Percentiles rank a stretch among this genome's conserved stretches.
Evolutionary conservation across 495 filamentous ascomycete genomes (phyloP).

Genomic region (Penicillium goetzii): DNA sequence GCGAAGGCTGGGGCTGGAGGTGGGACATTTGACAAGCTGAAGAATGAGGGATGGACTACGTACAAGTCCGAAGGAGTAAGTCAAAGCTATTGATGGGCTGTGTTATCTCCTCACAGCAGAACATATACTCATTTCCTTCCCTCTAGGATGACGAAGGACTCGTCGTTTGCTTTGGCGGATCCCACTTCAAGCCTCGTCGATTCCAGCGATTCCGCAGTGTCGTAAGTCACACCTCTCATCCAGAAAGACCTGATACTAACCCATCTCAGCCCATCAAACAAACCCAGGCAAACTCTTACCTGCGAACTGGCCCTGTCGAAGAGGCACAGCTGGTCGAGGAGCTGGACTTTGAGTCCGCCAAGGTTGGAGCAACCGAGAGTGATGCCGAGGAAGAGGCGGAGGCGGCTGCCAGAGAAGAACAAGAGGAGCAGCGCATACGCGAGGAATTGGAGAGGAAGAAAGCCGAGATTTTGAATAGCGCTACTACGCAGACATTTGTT

Average conservation of each 20-base stretch:
- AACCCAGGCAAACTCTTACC: neutral
- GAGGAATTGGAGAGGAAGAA: neutral
- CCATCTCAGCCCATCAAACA: constrained; percentile 9
- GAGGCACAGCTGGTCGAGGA: neutral
- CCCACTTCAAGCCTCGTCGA: constrained; percentile 8
- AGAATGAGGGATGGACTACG: constrained; percentile 18
- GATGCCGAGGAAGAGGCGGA: constrained; percentile 12
- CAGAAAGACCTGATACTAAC: neutral
- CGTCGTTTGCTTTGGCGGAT: constrained; percentile 14
- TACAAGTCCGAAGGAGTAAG: constrained; percentile 13
- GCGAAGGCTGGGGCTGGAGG: constrained; percentile 14
- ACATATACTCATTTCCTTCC: neutral
- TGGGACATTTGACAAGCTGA: constrained; percentile 8
- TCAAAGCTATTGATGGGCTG: too few species aligned
- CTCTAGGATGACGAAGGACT: neutral
- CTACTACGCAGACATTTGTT: neutral
- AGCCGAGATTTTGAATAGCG: neutral
- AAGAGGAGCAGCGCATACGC: neutral
- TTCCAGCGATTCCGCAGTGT: constrained; percentile 10
- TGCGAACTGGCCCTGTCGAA: neutral
- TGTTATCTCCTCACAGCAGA: neutral
- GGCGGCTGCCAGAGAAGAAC: neutral
- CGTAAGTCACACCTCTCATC: constrained; percentile 5
- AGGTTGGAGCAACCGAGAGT: constrained; percentile 14
- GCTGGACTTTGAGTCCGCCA: neutral